Percentiles rank a stretch among this genome's conserved stretches.
Evolutionary conservation across 1,284 basidiomycete species (phyloP).

Genomic region (Cutaneotrichosporon mucoides): DNA sequence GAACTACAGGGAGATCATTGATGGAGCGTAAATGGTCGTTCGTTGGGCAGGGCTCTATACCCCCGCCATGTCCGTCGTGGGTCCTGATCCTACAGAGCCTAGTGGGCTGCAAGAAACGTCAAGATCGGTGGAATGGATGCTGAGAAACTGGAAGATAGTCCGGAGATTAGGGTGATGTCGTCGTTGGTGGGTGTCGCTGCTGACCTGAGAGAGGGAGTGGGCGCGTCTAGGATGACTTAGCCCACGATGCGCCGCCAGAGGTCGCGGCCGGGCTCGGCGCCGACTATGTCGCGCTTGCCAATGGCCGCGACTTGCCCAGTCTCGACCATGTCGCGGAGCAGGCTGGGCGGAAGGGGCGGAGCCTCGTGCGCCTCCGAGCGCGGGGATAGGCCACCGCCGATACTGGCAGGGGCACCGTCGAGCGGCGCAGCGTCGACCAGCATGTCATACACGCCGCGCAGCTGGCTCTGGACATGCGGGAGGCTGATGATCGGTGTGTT

Average conservation of each 20-base stretch:
- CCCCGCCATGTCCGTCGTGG: no score
- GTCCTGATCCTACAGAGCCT: no score
- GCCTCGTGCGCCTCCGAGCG: neutral
- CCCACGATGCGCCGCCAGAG: constrained; percentile 23
- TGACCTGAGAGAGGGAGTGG: no score
- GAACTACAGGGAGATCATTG: no score
- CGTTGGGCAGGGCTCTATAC: no score
- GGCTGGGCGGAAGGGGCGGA: constrained; percentile 6
- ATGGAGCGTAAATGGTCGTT: no score
- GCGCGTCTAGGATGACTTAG: neutral
- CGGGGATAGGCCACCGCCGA: neutral
- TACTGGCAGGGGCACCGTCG: constrained; percentile 11
- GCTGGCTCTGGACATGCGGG: constrained; percentile 30
- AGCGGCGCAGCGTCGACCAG: constrained; percentile 31
- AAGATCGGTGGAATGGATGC: no score
- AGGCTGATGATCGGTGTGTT: constrained; percentile 29
- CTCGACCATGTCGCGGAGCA: constrained; percentile 21
- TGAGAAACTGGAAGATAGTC: no score
- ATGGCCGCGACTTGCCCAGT: constrained; percentile 12
- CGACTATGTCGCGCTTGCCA: constrained; percentile 23
- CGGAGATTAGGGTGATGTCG: no score
- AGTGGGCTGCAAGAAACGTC: no score
- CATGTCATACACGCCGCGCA: constrained; percentile 37
- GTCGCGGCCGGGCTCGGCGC: constrained; percentile 18
- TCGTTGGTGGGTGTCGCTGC: no score